A percentile compares a stretch with the other conserved stretches of the same genome.
Conservation (phyloP, 2,329 filamentous ascomycete species). For the Graphiopsis chlorocephala region DNA sequence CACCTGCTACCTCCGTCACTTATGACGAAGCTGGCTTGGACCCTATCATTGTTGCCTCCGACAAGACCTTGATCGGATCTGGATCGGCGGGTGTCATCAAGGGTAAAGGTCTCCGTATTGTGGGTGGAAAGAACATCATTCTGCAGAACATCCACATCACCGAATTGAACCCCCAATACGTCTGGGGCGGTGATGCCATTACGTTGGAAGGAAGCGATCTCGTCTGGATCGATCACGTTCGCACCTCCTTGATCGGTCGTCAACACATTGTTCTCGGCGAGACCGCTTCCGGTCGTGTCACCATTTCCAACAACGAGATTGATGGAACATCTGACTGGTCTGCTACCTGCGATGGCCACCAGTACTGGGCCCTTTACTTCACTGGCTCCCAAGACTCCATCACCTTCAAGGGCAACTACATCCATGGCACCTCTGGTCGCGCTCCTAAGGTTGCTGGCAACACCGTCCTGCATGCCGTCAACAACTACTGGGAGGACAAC, state of each 20-base stretch:
- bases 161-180: slow-evolving; percentile 38
- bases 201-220: slow-evolving; percentile 36
- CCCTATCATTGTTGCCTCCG: slow-evolving; percentile 38
- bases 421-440: slow-evolving; percentile 58
- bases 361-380: slow-evolving; percentile 61
- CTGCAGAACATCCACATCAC: slow-evolving; percentile 43
- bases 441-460: slow-evolving; percentile 56
- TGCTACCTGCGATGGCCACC: slow-evolving; percentile 56
- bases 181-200: slow-evolving; percentile 41
- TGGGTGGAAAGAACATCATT: slow-evolving; percentile 53
- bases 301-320: slow-evolving; percentile 60
- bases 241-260: slow-evolving; percentile 57
- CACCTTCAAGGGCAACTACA: slow-evolving; percentile 60
- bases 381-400: slow-evolving; percentile 55
- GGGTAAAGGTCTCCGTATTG: slow-evolving; percentile 42
- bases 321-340: slow-evolving; percentile 56
- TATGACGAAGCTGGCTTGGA: slow-evolving; percentile 57
- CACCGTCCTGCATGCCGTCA: slow-evolving; percentile 59
- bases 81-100: slow-evolving; percentile 41
- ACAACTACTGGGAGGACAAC: slow-evolving; percentile 61
- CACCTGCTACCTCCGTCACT: slow-evolving; percentile 28
- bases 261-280: slow-evolving; percentile 61
- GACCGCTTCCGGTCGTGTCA: slow-evolving; percentile 53
- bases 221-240: slow-evolving; percentile 39
- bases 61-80: slow-evolving; percentile 43